Evolutionary conservation across 768 basidiomycete genomes (phyloP).

Genomic region (Calvatia gigantea): DNA sequence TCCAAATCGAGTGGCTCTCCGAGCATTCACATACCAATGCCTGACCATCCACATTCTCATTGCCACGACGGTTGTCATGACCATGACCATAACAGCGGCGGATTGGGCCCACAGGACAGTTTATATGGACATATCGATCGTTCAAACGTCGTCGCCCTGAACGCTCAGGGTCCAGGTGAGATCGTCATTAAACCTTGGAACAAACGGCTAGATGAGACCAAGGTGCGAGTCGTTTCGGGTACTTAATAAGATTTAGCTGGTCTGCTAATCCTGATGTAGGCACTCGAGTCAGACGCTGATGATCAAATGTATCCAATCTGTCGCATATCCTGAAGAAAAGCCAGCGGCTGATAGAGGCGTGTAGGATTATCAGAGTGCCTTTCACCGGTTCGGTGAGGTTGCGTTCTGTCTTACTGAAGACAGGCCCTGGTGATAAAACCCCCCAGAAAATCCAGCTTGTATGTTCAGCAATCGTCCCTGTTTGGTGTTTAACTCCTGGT

Average conservation of each 20-base stretch:
- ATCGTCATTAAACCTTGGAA: slow-evolving; percentile 88
- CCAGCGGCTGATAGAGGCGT: not conserved
- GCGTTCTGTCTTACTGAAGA: slow-evolving; percentile 76
- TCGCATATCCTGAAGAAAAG: not conserved
- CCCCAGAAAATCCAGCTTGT: slow-evolving; percentile 73
- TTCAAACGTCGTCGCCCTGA: slow-evolving; percentile 76
- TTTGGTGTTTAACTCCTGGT: not conserved
- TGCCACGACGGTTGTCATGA: slow-evolving; percentile 50
- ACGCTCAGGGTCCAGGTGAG: slow-evolving; percentile 49
- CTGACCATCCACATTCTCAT: slow-evolving; percentile 4
- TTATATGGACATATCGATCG: slow-evolving; percentile 76
- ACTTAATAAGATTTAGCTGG: not conserved
- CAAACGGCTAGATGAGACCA: slow-evolving; percentile 62
- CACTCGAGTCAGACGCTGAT: slow-evolving; percentile 85
- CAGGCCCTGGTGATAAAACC: slow-evolving; percentile 78
- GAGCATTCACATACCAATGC: too few relatives aligned
- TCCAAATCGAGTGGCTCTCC: too few relatives aligned
- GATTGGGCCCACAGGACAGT: slow-evolving; percentile 62
- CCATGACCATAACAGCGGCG: slow-evolving; percentile 49
- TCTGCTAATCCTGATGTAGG: slow-evolving; percentile 41
- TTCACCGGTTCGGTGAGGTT: slow-evolving; percentile 88
- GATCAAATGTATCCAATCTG: slow-evolving; percentile 65
- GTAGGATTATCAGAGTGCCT: slow-evolving; percentile 78
- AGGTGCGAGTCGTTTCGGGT: slow-evolving; percentile 39
- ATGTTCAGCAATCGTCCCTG: slow-evolving; percentile 18